Percentiles rank a stretch among this genome's conserved stretches.
These are phyloP conservation scores for Aspergillus fischeri DNA, from an alignment of 2,329 filamentous ascomycete genomes.

Conservation along the genomic window DNA sequence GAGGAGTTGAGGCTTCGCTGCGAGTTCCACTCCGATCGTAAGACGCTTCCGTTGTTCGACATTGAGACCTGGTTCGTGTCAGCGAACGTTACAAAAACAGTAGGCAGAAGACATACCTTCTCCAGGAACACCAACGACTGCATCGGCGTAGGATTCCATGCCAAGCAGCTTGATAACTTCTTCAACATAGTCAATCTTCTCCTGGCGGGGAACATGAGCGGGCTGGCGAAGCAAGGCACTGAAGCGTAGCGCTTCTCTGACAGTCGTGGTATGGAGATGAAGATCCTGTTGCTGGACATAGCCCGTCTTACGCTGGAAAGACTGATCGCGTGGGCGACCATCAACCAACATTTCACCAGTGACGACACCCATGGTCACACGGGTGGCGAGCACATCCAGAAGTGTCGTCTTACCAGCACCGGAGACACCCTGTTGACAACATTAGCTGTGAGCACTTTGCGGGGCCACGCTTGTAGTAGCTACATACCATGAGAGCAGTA, in stretches of 20 bases:
- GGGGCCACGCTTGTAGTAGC: too few relatives aligned
- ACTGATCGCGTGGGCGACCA: constrained; percentile 66
- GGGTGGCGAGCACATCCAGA: constrained; percentile 77
- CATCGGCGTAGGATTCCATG: constrained; percentile 86
- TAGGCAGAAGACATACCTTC: constrained; percentile 53
- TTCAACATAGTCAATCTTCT: constrained; percentile 84
- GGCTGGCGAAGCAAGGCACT: constrained; percentile 83
- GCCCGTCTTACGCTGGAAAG: constrained; percentile 87
- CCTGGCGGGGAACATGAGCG: constrained; percentile 62
- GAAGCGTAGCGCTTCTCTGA: constrained; percentile 83
- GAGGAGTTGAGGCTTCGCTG: constrained; percentile 82
- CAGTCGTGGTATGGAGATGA: constrained; percentile 77
- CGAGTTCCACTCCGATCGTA: constrained; percentile 93
- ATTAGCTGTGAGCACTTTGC: constrained; percentile 11
- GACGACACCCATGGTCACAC: constrained; percentile 85
- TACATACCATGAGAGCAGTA: constrained; percentile 73
- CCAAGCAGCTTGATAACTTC: constrained; percentile 87
- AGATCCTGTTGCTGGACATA: constrained; percentile 93
- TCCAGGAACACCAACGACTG: constrained; percentile 83
- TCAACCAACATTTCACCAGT: constrained; percentile 83
- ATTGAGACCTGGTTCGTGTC: constrained; percentile 43
- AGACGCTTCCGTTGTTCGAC: constrained; percentile 68
- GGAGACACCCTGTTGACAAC: constrained; percentile 58
- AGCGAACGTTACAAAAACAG: neutral
- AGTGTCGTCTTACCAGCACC: constrained; percentile 94